Evolutionary conservation across 1,284 basidiomycete genomes (phyloP), one percentile per base, ranked within the genome.

Genomic region (Apiotrichum domesticum): DNA sequence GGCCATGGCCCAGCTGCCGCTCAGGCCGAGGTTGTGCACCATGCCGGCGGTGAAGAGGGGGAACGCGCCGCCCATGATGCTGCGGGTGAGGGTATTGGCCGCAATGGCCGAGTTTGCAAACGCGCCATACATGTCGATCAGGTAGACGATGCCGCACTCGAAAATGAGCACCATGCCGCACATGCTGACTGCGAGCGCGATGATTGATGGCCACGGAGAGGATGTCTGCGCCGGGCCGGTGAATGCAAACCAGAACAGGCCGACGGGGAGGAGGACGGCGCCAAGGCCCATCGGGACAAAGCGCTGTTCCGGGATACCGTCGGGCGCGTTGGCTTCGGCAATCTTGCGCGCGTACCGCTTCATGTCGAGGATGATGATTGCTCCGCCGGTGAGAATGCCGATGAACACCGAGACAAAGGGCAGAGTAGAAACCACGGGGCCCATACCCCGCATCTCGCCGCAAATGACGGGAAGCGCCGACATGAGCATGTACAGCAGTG

Each of bases 401-500:
- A 65, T 21, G 15, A 65, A 65, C 6, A 52, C 54, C 21, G 61
- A 40, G 11, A 63, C 15, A 35, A 65, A 55, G 11, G 63, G 63
- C 3, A 57, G 50, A 8, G 50, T 46, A 5, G 57, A 21, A 5
- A 35, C 46, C 6, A 65, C 29, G 1, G 29, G 33, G 3, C 55
- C 42, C 42, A 57, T 40, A 37, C 63, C 63, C 21, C 63, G 57
- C 41, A 56, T 47, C 59, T 65, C 63, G 48, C 55, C 58, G 52
- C 50, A 65, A 42, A 65, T 63, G 57, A 65, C 43, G 4, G 63
- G 63, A 4, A 63, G 15, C 2, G 63, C 63, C 6, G 61, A 52
- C 61, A 63, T 63, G 48, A 65, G 61, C 59, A 65, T 65, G 61
- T 65, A 65, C 21, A 65, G 61, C 29, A 65, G 61, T 6, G 57